Base-by-base conservation (phyloP, 2,329 filamentous ascomycete genomes). In the Cladosporium sp. region DNA sequence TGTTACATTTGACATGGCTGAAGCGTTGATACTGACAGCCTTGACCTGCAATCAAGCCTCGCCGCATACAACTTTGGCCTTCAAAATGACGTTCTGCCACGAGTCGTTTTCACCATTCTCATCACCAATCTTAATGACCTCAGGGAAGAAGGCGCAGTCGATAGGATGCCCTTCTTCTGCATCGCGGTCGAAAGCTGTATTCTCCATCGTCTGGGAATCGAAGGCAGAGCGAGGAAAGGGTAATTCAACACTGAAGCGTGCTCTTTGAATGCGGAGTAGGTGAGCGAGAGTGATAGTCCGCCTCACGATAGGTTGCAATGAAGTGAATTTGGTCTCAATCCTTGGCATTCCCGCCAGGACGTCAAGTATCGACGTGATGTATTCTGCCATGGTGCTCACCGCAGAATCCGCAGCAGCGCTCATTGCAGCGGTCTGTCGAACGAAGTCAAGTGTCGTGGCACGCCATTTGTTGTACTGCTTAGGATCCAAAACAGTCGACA, bases 391-490 rank as follows among this genome's bases (percentile, higher is more conserved):
- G 8, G 51, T 54, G 18, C 38, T 52, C 18, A 58, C 52, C 12
- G 58, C 56, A 9, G 54, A 56, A 1, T 48, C 45, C 7, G 18
- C 19, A 13, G 37, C 45, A 15, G 19, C 38, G 18, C 27, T 40
- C 37, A 62, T 56, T 2, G 58, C 50, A 6, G 58, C 56, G 32
- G 80, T 79, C 58, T 79, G 80, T 48, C 75, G 75, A 44, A 86
- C 65, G 38, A 83, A 72, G 20, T 79, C 73, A 36, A 86, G 73
- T 1, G 83, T 86, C n/a, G 75, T 73, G 5, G 83, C 80, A 34
- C 84, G 80, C 83, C 83, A 86, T 61, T 83, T 79, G 62, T 85
- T 85, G 54, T 83, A 74, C 24, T 76, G 71, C 54, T 80, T 76
- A 40, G 57, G 50, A n/a, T 51, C 47, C 13, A 66, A 53, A 1